phyloP scores from a whole-genome alignment of 2,329 filamentous ascomycete species.

The Aspergillus jensenii region DNA sequence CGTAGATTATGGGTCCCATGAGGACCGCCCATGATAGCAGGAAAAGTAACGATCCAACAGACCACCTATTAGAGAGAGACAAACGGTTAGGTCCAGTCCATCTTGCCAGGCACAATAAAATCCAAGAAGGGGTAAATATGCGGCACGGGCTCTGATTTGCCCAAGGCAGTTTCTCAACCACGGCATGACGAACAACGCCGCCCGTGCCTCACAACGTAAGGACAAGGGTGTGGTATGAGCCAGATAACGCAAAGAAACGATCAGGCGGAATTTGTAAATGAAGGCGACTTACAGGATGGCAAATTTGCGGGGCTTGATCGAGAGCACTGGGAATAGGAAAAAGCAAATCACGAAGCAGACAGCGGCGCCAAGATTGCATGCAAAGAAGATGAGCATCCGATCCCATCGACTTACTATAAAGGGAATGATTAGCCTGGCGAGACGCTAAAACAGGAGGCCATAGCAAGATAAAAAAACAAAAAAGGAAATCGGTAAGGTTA shows the following conservation, averaged over 20 bases:
- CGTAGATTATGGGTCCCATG: conserved; percentile 85
- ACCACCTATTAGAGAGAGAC: conserved; percentile 67
- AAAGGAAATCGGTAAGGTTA: not conserved
- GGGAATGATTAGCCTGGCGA: conserved; percentile 18
- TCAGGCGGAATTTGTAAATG: conserved; percentile 12
- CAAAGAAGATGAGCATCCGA: conserved; percentile 85
- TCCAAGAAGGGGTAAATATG: not conserved
- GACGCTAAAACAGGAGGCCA: not conserved
- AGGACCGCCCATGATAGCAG: conserved; percentile 88
- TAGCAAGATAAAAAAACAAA: conserved; percentile 2
- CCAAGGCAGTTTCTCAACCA: conserved; percentile 14
- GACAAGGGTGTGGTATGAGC: conserved; percentile 18
- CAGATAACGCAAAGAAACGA: conserved; percentile 4
- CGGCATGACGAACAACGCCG: conserved; percentile 25
- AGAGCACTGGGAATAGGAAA: conserved; percentile 79
- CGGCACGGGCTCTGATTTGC: not conserved
- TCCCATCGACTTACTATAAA: conserved; percentile 92
- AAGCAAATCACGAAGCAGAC: conserved; percentile 92
- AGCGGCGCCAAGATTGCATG: conserved; percentile 83
- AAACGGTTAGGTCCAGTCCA: conserved; percentile 24
- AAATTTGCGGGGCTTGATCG: conserved; percentile 85
- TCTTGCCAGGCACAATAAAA: not conserved
- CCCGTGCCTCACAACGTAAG: conserved; percentile 15
- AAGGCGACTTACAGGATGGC: conserved; percentile 80
- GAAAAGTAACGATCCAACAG: conserved; percentile 86